Evolutionary conservation across 306 rosid genomes (phyloP).

Genomic region (Fragaria iinumae): DNA sequence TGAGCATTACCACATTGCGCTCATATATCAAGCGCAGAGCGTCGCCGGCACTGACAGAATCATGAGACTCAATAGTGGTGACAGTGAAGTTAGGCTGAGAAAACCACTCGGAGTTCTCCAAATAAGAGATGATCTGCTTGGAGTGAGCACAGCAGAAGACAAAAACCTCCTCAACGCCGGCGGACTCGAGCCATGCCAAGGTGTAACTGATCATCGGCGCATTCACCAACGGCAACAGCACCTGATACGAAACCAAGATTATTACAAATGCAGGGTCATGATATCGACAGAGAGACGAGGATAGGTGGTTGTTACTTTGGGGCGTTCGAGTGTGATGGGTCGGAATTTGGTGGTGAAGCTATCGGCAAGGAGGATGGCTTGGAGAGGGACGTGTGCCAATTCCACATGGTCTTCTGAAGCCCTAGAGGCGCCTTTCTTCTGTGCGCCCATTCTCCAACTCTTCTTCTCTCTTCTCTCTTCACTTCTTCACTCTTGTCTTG

Average conservation of each 20-base stretch:
- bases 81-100: slow-evolving; percentile 73
- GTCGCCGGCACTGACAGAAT: slow-evolving; percentile 89
- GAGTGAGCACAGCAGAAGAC: slow-evolving; percentile 94
- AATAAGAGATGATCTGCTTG: slow-evolving; percentile 74
- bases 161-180: slow-evolving; percentile 94
- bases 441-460: slow-evolving; percentile 65
- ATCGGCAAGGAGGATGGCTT: slow-evolving; percentile 90
- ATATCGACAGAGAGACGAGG: no score
- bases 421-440: slow-evolving; percentile 61
- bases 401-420: slow-evolving; percentile 82
- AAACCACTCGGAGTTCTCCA: slow-evolving; percentile 81
- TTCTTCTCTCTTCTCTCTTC: no score
- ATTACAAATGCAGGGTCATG: neutral
- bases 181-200: slow-evolving; percentile 93
- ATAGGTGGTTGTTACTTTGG: slow-evolving; percentile 47
- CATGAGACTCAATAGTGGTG: slow-evolving; percentile 76
- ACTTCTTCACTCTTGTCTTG: slow-evolving; percentile 3
- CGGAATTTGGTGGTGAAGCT: slow-evolving; percentile 87
- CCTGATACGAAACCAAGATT: slow-evolving; percentile 37
- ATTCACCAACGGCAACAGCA: slow-evolving; percentile 76
- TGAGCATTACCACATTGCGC: slow-evolving; percentile 77
- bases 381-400: slow-evolving; percentile 69
- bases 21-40: slow-evolving; percentile 86
- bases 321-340: slow-evolving; percentile 97
- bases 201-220: slow-evolving; percentile 91